Base-by-base conservation (phyloP, 2,329 filamentous ascomycete species). In the Penicillium sp. region DNA sequence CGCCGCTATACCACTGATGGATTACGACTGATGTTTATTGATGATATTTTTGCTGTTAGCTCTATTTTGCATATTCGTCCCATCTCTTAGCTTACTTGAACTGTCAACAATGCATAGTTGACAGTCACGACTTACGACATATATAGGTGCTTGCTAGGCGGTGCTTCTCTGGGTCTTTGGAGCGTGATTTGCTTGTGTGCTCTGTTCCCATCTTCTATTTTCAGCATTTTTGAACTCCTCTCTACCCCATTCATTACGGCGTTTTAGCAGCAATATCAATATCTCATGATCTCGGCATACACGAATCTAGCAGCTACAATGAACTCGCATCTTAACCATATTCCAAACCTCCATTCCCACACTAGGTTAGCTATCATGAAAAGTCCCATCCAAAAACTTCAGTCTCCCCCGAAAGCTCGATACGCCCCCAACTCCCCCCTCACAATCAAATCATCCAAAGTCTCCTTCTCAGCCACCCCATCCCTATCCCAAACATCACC, bases 1-100 rank as follows among this genome's bases (percentile, higher is more conserved):
- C 40, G 2, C 62, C 64, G 2, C 54, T 65, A 31, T 68, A 68
- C 16, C 62, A 69, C 27, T 66, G 49, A 66, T 54, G 53, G 59
- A 9, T 27, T 41, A 36, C 13, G 18, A 41, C 18, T 11, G 49
- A 66, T 54, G 53, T 59, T 14, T 47, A 47, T 37, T 50, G 14
- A 57, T 35, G 33, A 35, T 5, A 22, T 6, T 14, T 39, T 31
- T 18, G 31, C 37, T 19, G 19, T 50, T 36, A 22, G 3, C 22
- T 36, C 46, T 13, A 16, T 6, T 56, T 24, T 24, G 14, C 54
- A 54, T 27, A 22, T 16, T 3, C 44, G 31, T 37, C 18, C 39
- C 31, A 31, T 52, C 37, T 40, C 37, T 31, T 47, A 0, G 16
- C 37, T 37, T 11, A 44, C 35, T 49, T 19, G 10, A 47, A 49